Evolutionary conservation across 305 asterid genomes (phyloP), one percentile per base, ranked within the genome.

Genomic region (Fraxinus velutina): DNA sequence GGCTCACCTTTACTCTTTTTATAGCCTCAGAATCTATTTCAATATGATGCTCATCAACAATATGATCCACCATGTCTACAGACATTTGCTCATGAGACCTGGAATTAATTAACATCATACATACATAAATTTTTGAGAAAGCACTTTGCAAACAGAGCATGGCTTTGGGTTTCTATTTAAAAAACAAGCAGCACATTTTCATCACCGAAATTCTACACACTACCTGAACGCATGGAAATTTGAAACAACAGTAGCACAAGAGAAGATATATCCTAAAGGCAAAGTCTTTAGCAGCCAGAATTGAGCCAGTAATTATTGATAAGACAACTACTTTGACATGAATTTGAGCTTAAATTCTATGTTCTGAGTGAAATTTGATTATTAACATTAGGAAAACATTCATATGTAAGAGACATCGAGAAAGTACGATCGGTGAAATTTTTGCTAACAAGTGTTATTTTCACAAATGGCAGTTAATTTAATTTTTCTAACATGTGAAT

Each of bases 41-140:
- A 80, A 95, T 95, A 85, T 89, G 87, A 84, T 86, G 97, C 83
- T 85, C 92, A 82, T 93, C 96, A 47, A 95, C 89, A 73, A 92
- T 93, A 83, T 92, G 87, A 85, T 95, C 97, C 88, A 95, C 87
- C 94, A 95, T 87, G 60, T 90, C 86, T 36, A 83, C 92, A 24
- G 98, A 95, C 99, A 95, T 95, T 82, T 88, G 85, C 82, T 93
- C 98, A 86, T 95, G 99, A 82, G 96, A 95, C 99, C 99, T 95
- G 84, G 77, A 83, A 86, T 39, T 79, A 66, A 73, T 73, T 75
- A 44, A 79, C 12, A 39, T 84, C 24, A 21, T 50, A 80, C 57
- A 78, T 39, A 57, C 74, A 71, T 62, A n/a, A 19, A 17, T 29
- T 17, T 81, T 60, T 9, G 4, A 9, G 55, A 17, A 86, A 27